These are phyloP conservation scores for Tulasnella sp. DNA, from an alignment of 768 basidiomycete species.

Conservation along the genomic window DNA sequence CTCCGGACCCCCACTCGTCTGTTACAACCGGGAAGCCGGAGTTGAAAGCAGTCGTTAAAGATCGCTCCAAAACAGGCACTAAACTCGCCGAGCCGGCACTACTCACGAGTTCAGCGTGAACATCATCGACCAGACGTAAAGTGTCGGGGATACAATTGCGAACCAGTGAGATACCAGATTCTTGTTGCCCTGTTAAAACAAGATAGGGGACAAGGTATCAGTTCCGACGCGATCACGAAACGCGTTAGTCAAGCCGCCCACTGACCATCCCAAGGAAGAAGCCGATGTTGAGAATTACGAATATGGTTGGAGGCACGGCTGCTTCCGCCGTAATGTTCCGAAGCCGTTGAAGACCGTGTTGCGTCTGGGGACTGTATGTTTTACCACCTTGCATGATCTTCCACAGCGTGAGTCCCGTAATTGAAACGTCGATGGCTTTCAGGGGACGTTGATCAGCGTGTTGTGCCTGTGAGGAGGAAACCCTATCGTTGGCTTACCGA, in stretches of 20 bases:
- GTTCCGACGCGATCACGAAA: not conserved
- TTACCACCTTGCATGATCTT: not conserved
- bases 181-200: not conserved
- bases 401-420: not conserved
- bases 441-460: not conserved
- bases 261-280: conserved; percentile 1
- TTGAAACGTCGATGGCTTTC: not conserved
- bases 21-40: not conserved
- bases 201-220: no score
- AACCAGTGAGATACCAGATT: not conserved
- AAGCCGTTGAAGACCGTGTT: not conserved
- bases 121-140: conserved; percentile 7
- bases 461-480: not conserved
- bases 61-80: not conserved
- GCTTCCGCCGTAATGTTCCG: not conserved
- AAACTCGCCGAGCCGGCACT: not conserved
- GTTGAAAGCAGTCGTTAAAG: not conserved
- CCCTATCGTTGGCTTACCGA: not conserved
- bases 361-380: not conserved
- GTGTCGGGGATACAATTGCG: not conserved
- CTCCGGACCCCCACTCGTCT: not conserved
- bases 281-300: not conserved
- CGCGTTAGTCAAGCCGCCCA: not conserved
- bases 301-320: conserved; percentile 4
- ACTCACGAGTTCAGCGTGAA: conserved; percentile 13